Percentiles rank a stretch among this genome's conserved stretches.
These are phyloP conservation scores for Ustilago tritici DNA, from an alignment of 1,284 basidiomycete species.

Conservation along the genomic window DNA sequence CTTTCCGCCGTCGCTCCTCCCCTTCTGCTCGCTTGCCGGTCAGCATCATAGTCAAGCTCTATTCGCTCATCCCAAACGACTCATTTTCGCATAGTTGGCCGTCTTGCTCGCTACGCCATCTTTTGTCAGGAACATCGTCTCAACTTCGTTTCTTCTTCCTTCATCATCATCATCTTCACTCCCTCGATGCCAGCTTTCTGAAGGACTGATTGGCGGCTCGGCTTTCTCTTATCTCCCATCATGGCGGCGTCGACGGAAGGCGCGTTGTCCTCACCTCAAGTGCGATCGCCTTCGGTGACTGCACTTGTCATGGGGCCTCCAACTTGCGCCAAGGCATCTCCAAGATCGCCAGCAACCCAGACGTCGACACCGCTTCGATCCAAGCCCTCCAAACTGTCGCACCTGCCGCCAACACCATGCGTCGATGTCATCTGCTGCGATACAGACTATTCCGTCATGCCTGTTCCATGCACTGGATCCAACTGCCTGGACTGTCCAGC, in stretches of 20 bases:
- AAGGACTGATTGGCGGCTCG: background rate
- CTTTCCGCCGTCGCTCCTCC: background rate
- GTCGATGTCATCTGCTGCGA: slow-evolving; percentile 35
- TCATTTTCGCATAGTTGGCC: background rate
- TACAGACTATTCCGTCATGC: slow-evolving; percentile 16
- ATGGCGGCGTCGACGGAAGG: slow-evolving; percentile 33
- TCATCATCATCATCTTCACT: background rate
- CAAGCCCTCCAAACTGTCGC: background rate
- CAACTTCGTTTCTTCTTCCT: too few relatives aligned
- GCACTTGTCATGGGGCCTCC: slow-evolving; percentile 1
- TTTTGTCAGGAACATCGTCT: background rate
- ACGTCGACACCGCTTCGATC: background rate
- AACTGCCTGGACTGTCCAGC: slow-evolving; percentile 25
- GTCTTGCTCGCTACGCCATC: background rate
- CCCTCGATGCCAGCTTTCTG: background rate
- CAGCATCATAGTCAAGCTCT: slow-evolving; percentile 5
- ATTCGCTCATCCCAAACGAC: slow-evolving; percentile 7
- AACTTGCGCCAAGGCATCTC: background rate
- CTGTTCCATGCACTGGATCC: slow-evolving; percentile 12
- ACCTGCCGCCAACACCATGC: slow-evolving; percentile 1
- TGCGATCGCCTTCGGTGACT: background rate
- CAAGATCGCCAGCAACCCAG: slow-evolving; percentile 2
- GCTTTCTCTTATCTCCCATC: background rate
- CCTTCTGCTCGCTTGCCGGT: background rate
- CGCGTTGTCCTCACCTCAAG: slow-evolving; percentile 16